Percentiles rank a stretch among this genome's conserved stretches.
Conservation (phyloP, 2,329 filamentous ascomycete genomes). For the Colletotrichum noveboracense region DNA sequence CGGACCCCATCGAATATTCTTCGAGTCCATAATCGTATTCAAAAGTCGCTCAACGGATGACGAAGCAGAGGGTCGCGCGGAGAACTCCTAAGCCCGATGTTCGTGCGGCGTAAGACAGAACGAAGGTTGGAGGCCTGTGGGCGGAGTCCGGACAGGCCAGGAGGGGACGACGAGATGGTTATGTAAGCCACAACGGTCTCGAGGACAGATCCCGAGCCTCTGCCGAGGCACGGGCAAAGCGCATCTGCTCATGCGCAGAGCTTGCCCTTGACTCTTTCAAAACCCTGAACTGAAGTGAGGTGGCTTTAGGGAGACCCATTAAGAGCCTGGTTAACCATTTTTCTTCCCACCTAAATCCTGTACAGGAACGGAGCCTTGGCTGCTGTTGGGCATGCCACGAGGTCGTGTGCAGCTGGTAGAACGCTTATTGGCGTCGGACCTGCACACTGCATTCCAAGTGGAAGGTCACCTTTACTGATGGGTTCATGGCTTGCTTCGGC, state of each 20-base stretch:
- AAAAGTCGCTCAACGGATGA: neutral
- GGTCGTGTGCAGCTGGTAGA: neutral
- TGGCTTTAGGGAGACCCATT: neutral
- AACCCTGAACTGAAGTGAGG: neutral
- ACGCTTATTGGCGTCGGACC: neutral
- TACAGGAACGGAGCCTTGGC: neutral
- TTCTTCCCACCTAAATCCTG: too few relatives aligned
- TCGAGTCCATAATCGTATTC: neutral
- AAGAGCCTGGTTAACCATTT: neutral
- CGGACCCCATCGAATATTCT: neutral
- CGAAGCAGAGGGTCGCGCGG: neutral
- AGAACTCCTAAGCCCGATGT: neutral
- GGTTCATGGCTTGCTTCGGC: slow-evolving; percentile 9
- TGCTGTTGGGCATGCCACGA: neutral
- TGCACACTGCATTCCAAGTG: neutral
- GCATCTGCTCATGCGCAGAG: neutral
- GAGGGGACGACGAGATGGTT: neutral
- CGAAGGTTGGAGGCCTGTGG: neutral
- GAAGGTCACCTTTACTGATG: neutral
- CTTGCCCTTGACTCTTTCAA: neutral
- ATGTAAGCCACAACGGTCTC: neutral
- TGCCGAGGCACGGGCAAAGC: neutral
- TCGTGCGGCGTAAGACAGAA: neutral
- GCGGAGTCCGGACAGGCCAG: neutral
- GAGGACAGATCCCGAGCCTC: neutral